Conservation (phyloP, 1,139 yeast species). For the Pichia cactophila region DNA sequence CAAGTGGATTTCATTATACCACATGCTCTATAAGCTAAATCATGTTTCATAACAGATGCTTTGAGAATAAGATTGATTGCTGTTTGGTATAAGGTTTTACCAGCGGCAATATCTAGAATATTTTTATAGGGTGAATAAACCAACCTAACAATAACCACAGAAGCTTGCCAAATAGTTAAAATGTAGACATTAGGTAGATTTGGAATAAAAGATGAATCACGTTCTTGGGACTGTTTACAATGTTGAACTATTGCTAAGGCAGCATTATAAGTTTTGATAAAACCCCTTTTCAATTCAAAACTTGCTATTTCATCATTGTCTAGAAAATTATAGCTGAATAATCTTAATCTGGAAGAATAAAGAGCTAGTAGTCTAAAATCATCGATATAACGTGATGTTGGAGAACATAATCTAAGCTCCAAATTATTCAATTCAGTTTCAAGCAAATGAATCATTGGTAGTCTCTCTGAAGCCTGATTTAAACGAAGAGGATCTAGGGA, state of each 20-base stretch:
- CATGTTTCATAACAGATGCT: slow-evolving; percentile 85
- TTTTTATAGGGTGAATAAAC: slow-evolving; percentile 65
- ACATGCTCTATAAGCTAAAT: slow-evolving; percentile 84
- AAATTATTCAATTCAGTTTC: slow-evolving; percentile 67
- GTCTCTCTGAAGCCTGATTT: slow-evolving; percentile 58
- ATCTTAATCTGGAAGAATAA: slow-evolving; percentile 67
- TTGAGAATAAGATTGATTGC: slow-evolving; percentile 66
- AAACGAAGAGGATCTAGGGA: slow-evolving; percentile 62
- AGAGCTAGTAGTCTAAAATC: slow-evolving; percentile 63
- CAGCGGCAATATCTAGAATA: slow-evolving; percentile 62
- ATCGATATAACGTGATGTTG: slow-evolving; percentile 38
- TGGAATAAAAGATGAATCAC: slow-evolving; percentile 56
- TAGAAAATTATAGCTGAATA: slow-evolving; percentile 72
- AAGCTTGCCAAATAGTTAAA: slow-evolving; percentile 83
- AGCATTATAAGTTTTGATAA: slow-evolving; percentile 71
- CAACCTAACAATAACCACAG: slow-evolving; percentile 73
- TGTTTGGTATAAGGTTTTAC: slow-evolving; percentile 60
- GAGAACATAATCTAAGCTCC: slow-evolving; percentile 42
- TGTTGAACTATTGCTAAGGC: slow-evolving; percentile 66
- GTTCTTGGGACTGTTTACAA: slow-evolving; percentile 51
- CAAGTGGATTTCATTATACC: slow-evolving; percentile 93
- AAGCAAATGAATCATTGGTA: slow-evolving; percentile 66
- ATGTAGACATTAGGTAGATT: slow-evolving; percentile 81
- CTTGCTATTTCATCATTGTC: slow-evolving; percentile 50
- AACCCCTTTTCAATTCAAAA: slow-evolving; percentile 65